Evolutionary conservation across 179 eudicot genomes (phyloP), one percentile per base, ranked within the genome.

Genomic region (Patellifolia procumbens): DNA sequence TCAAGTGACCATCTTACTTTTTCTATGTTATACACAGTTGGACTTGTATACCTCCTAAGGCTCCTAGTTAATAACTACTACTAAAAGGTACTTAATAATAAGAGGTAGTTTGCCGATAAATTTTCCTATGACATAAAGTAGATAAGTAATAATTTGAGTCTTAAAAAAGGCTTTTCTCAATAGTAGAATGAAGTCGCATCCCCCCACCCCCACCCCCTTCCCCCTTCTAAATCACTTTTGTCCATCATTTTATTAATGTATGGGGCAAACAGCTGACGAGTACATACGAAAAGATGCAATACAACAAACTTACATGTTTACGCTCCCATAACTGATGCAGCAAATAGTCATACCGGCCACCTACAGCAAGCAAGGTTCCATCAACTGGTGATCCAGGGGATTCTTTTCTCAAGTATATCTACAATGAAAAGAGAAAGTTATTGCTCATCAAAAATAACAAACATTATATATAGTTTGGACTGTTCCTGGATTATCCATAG

Each of bases 271-370:
- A 26, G 0, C 13, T 43, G 43, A 70, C 74, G 51, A 59, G 39
- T 34, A 45, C 56, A 66, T 43, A 58, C 22, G 58, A 60, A 17
- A 59, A 26, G 45, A 20, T 45, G 32, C 20, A 71, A 49, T 37
- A 17, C 2, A 45, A 71, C 10, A 73, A 78, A 77, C 96, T 56
- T 85, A 92, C 98, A 82, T 91, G 79, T 79, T 86, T 86, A 81
- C 76, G 80, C 80, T 82, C 80, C 88, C 93, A 85, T 75, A 86
- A 75, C 63, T 81, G 86, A 73, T 75, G 90, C 80, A 95, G 85
- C 80, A 93, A 76, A 78, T 88, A 80, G 80, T 93, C 94, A 82
- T 93, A 95, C n/a, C 99, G 95, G 80, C 99, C 99, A 56, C 99
- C 99, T 79, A 91, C 82, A 73, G 98, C 97, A 60, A 95, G 87